A percentile compares a stretch with the other conserved stretches of the same genome.
phyloP scores from a whole-genome alignment of 2,329 filamentous ascomycete species.

The Rhexocercosporidium sp. region DNA sequence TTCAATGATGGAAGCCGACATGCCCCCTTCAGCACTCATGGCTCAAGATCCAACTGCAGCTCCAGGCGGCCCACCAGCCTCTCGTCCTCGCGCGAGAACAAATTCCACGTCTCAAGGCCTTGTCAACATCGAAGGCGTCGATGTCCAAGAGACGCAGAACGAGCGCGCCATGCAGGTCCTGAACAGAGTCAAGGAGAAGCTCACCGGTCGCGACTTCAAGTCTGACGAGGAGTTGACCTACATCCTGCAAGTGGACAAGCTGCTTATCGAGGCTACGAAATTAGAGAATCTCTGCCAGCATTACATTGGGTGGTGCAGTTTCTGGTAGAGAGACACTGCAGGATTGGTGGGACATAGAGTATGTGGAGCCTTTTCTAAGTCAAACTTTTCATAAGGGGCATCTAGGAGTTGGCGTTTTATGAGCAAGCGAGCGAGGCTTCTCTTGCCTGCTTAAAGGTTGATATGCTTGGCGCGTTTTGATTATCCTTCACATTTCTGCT shows the following conservation, averaged over 20 bases:
- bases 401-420: conserved; percentile 1
- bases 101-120: conserved; percentile 58
- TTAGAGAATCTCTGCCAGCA: conserved; percentile 98
- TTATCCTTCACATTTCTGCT: neutral
- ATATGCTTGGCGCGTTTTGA: neutral
- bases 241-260: conserved; percentile 87
- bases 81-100: conserved; percentile 61
- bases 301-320: conserved; percentile 99
- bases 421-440: neutral
- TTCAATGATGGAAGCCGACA: conserved; percentile 70
- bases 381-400: neutral
- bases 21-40: conserved; percentile 63
- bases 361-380: neutral
- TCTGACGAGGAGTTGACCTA: conserved; percentile 82
- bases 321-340: conserved; percentile 67
- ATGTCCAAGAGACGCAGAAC: conserved; percentile 82
- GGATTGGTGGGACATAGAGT: neutral
- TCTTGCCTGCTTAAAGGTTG: neutral
- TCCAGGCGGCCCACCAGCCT: conserved; percentile 52
- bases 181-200: conserved; percentile 89
- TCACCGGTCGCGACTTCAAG: conserved; percentile 93
- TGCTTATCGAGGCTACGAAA: conserved; percentile 94
- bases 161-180: conserved; percentile 91
- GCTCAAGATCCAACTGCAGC: conserved; percentile 45
- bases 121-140: conserved; percentile 37